Percentiles rank a stretch among this genome's conserved stretches.
These are phyloP conservation scores for Citrus trifoliata DNA, from an alignment of 345 rosid species.

Conservation along the genomic window DNA sequence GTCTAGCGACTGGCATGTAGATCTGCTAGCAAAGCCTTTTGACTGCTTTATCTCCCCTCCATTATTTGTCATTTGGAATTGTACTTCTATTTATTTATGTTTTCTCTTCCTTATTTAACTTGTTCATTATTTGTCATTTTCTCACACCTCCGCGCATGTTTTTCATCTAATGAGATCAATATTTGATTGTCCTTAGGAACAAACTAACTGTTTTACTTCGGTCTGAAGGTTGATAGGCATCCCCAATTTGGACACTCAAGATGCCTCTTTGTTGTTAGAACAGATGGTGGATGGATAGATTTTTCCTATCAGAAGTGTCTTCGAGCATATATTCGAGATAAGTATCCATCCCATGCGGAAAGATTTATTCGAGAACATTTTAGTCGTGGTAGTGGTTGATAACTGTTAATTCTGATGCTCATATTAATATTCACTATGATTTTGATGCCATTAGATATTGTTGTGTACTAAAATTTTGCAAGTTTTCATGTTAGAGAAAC, in stretches of 20 bases:
- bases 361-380: conserved; percentile 75
- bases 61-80: not conserved
- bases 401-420: not conserved
- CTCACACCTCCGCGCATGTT: not conserved
- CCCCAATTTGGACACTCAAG: conserved; percentile 74
- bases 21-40: conserved; percentile 2
- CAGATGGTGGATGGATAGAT: conserved; percentile 93
- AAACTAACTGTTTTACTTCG: conserved; percentile 16
- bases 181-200: conserved; percentile 6
- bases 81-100: not conserved
- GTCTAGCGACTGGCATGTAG: conserved; percentile 3
- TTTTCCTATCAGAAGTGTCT: conserved; percentile 94
- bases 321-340: conserved; percentile 65
- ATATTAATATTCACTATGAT: not conserved
- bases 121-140: not conserved
- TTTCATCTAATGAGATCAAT: not conserved
- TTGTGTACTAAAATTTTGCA: not conserved
- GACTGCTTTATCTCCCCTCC: not conserved
- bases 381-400: conserved; percentile 56
- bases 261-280: conserved; percentile 89
- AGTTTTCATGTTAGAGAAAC: not conserved
- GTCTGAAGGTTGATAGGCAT: conserved; percentile 80
- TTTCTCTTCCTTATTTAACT: not conserved
- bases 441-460: conserved; percentile 8
- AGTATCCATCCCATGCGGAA: conserved; percentile 71